Percentiles rank a stretch among this genome's conserved stretches.
Evolutionary conservation across 305 asterid species (phyloP).

Genomic region (Stenogyne calaminthoides): DNA sequence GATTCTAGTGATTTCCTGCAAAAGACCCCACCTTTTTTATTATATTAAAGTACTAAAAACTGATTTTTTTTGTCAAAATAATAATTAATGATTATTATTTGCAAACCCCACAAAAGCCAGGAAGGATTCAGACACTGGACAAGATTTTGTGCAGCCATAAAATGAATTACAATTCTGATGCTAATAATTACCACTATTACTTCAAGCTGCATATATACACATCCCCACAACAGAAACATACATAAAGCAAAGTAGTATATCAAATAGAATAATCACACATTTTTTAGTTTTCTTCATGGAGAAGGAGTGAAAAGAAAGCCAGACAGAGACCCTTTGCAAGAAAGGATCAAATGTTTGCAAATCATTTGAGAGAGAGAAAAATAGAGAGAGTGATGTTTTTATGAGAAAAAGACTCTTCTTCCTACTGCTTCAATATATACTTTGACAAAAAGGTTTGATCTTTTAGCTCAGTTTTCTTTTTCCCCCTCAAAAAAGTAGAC

Average conservation of each 20-base stretch:
- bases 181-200: slow-evolving; percentile 31
- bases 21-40: slow-evolving; percentile 44
- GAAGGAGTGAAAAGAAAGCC: slow-evolving; percentile 40
- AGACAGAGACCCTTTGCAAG: slow-evolving; percentile 41
- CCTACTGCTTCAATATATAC: slow-evolving; percentile 13
- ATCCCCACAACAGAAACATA: slow-evolving; percentile 20
- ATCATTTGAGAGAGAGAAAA: slow-evolving; percentile 9
- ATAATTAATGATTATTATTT: not conserved
- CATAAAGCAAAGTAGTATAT: slow-evolving; percentile 32
- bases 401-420: slow-evolving; percentile 28
- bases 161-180: slow-evolving; percentile 35
- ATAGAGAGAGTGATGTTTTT: slow-evolving; percentile 27
- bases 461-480: slow-evolving; percentile 30
- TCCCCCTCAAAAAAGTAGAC: slow-evolving; percentile 29
- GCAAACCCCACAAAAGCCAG: slow-evolving; percentile 55
- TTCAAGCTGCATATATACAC: not conserved
- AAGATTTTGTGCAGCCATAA: slow-evolving; percentile 48
- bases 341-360: slow-evolving; percentile 34
- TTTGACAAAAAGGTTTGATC: slow-evolving; percentile 51
- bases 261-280: slow-evolving; percentile 46
- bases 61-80: not conserved
- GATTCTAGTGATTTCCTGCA: slow-evolving; percentile 56
- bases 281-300: slow-evolving; percentile 47
- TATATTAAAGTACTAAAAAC: slow-evolving; percentile 19
- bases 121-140: slow-evolving; percentile 48